These are phyloP conservation scores for Coniochaeta sp. DNA, from an alignment of 2,329 filamentous ascomycete species.

Conservation along the genomic window DNA sequence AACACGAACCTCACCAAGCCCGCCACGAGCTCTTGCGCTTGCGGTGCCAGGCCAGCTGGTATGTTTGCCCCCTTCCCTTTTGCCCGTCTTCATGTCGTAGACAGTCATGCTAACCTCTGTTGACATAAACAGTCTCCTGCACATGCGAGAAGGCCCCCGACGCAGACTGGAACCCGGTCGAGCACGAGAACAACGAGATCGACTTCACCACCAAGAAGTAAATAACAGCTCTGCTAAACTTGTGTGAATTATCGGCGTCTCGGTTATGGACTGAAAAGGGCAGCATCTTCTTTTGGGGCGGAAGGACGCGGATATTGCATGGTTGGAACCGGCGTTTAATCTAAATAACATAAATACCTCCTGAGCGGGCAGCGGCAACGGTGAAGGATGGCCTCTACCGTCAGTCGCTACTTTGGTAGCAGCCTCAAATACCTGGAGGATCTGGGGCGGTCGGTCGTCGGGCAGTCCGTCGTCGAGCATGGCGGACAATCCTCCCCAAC, in stretches of 20 bases:
- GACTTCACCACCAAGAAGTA: constrained; percentile 75
- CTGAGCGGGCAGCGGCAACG: too few relatives aligned
- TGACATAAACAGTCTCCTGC: constrained; percentile 50
- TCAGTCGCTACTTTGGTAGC: neutral
- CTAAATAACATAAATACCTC: neutral
- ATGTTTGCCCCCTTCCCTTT: too few relatives aligned
- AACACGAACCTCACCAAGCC: constrained; percentile 45
- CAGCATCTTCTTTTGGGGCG: neutral
- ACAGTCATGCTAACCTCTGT: neutral
- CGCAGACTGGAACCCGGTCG: constrained; percentile 51
- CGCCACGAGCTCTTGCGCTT: constrained; percentile 60
- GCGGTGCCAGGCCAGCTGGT: constrained; percentile 69
- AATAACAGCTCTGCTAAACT: neutral
- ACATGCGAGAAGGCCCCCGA: constrained; percentile 73
- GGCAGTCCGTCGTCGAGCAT: too few relatives aligned
- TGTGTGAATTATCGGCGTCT: neutral
- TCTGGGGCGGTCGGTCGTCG: neutral
- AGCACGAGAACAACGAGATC: constrained; percentile 51
- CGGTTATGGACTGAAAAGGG: neutral
- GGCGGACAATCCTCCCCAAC: too few relatives aligned
- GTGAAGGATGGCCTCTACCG: too few relatives aligned
- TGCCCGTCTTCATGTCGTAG: neutral
- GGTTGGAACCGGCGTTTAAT: neutral
- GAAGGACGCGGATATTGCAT: neutral
- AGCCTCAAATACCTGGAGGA: neutral